Evolutionary conservation across 805 yeast species (phyloP).

Genomic region (Yamadazyma ubonensis): DNA sequence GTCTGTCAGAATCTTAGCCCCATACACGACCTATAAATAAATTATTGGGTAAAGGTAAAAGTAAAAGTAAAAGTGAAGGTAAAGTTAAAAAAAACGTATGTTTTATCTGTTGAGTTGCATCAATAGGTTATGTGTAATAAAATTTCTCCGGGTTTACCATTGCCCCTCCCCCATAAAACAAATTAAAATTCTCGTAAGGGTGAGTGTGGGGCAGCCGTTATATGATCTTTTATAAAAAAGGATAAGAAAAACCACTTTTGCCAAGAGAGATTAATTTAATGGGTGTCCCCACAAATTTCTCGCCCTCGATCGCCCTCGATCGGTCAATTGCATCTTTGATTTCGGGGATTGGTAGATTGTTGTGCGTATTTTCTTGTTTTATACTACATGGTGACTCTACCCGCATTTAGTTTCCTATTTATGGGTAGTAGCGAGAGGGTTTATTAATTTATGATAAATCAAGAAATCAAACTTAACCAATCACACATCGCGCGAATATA

Average conservation of each 20-base stretch:
- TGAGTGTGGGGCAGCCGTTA: constrained; percentile 5
- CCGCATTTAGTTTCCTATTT: neutral
- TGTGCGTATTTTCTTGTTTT: no score
- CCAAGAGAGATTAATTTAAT: neutral
- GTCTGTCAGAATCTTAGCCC: no score
- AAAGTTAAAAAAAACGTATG: no score
- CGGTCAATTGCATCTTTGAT: no score
- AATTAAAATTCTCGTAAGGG: neutral
- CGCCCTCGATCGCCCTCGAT: no score
- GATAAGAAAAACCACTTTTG: neutral
- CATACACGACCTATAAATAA: neutral
- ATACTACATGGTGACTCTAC: no score
- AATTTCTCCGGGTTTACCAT: neutral
- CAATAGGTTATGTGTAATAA: no score
- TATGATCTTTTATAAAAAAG: neutral
- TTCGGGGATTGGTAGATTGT: no score
- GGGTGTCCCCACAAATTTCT: neutral
- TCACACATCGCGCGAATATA: neutral
- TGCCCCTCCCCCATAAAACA: neutral
- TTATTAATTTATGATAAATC: neutral
- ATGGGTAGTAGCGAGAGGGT: neutral
- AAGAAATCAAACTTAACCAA: neutral
- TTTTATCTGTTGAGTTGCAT: no score
- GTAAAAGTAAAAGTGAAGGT: no score
- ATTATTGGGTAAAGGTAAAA: no score